A percentile compares a stretch with the other conserved stretches of the same genome.
Conservation (phyloP, 345 rosid species). For the Physaria fendleri region DNA sequence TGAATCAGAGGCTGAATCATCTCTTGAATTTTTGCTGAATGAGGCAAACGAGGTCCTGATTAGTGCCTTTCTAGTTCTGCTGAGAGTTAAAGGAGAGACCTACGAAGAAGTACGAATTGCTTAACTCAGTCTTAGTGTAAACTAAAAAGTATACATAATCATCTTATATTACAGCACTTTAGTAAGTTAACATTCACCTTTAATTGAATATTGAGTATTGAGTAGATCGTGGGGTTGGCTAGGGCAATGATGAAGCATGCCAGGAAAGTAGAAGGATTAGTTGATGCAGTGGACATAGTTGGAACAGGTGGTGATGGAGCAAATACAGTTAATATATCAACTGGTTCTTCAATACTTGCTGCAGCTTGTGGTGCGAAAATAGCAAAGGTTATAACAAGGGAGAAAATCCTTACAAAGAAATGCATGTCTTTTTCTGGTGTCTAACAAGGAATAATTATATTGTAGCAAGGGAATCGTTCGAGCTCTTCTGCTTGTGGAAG, state of each 20-base stretch:
- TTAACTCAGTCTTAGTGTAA: background rate
- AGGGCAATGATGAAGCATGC: slow-evolving; percentile 79
- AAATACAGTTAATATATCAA: slow-evolving; percentile 88
- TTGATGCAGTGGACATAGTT: slow-evolving; percentile 72
- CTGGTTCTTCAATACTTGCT: slow-evolving; percentile 87
- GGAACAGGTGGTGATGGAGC: slow-evolving; percentile 98
- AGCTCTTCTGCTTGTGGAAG: slow-evolving; percentile 99
- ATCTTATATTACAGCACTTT: background rate
- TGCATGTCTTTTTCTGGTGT: background rate
- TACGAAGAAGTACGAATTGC: slow-evolving; percentile 60
- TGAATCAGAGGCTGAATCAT: slow-evolving; percentile 67
- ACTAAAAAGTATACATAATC: background rate
- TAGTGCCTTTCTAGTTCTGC: slow-evolving; percentile 79
- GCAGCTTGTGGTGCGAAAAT: slow-evolving; percentile 97
- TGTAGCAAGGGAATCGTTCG: slow-evolving; percentile 92
- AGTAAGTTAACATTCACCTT: background rate
- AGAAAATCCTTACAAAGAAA: background rate
- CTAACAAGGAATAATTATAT: background rate
- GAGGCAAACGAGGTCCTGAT: slow-evolving; percentile 62
- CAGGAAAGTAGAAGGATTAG: slow-evolving; percentile 69
- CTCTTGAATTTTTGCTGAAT: slow-evolving; percentile 54
- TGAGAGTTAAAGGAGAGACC: slow-evolving; percentile 97
- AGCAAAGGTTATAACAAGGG: slow-evolving; percentile 64
- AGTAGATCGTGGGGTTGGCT: slow-evolving; percentile 79
- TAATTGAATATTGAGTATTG: background rate